Evolutionary conservation across 2,329 filamentous ascomycete genomes (phyloP).

Genomic region (Scolecobasidium constrictum): DNA sequence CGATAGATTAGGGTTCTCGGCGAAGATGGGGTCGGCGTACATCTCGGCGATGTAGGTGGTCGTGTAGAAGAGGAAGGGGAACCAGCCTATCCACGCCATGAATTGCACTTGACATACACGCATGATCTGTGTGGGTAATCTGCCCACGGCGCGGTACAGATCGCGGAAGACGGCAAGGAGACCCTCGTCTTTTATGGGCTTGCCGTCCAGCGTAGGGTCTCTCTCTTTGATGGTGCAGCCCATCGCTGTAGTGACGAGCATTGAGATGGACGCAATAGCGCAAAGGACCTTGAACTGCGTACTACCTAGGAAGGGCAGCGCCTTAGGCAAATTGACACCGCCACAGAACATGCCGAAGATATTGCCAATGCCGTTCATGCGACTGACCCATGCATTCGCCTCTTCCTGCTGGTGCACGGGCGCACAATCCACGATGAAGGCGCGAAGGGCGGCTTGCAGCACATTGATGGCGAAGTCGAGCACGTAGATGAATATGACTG

Average conservation of each 20-base stretch:
- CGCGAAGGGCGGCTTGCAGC: conserved; percentile 81
- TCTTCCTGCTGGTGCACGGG: conserved; percentile 88
- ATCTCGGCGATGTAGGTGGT: conserved; percentile 91
- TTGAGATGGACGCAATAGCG: conserved; percentile 66
- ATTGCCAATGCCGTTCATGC: conserved; percentile 77
- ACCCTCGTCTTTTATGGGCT: conserved; percentile 49
- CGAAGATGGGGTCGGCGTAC: conserved; percentile 74
- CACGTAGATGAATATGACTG: conserved; percentile 78
- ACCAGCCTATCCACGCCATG: conserved; percentile 90
- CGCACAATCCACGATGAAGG: conserved; percentile 87
- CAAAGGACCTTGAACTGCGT: conserved; percentile 92
- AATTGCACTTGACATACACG: conserved; percentile 56
- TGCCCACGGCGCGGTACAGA: conserved; percentile 64
- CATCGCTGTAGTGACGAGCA: conserved; percentile 57
- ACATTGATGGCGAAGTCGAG: conserved; percentile 95
- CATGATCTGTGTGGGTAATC: conserved; percentile 70
- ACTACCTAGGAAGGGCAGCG: conserved; percentile 69
- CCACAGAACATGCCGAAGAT: conserved; percentile 85
- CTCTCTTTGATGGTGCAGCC: conserved; percentile 68
- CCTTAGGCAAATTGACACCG: conserved; percentile 65
- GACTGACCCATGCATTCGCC: conserved; percentile 89
- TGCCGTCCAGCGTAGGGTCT: conserved; percentile 64
- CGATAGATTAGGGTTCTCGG: conserved; percentile 66
- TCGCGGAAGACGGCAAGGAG: conserved; percentile 69
- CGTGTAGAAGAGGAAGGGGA: conserved; percentile 90